A percentile compares a stretch with the other conserved stretches of the same genome.
Evolutionary conservation across 129 eudicot genomes (phyloP).

Genomic region (Escallonia rubra): DNA sequence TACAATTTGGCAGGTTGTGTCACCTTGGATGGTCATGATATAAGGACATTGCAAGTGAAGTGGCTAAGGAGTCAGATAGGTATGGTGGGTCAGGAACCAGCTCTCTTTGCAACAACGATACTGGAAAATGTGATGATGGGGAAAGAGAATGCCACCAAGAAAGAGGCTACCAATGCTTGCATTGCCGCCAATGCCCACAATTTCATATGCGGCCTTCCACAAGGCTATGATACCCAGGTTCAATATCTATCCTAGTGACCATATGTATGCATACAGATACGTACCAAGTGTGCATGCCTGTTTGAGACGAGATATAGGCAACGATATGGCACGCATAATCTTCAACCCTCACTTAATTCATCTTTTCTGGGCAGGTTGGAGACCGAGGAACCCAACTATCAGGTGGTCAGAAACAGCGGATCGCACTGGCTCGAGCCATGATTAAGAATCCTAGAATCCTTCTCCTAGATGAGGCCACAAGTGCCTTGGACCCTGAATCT

Average conservation of each 20-base stretch:
- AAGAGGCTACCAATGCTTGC: conserved; percentile 69
- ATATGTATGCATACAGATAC: neutral
- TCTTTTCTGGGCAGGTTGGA: conserved; percentile 46
- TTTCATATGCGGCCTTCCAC: conserved; percentile 60
- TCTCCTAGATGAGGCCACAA: conserved; percentile 77
- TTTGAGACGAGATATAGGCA: too few relatives aligned
- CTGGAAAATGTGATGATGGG: conserved; percentile 86
- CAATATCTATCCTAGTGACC: neutral
- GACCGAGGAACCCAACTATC: conserved; percentile 80
- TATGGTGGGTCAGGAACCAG: conserved; percentile 95
- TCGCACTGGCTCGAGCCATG: conserved; percentile 86
- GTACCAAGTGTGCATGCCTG: too few relatives aligned
- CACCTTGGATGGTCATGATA: conserved; percentile 73
- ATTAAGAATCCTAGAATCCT: conserved; percentile 79
- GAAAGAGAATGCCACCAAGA: conserved; percentile 66
- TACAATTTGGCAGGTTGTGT: conserved; percentile 42
- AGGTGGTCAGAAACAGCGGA: conserved; percentile 79
- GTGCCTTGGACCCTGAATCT: conserved; percentile 79
- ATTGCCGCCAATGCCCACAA: conserved; percentile 72
- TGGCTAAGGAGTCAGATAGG: conserved; percentile 89
- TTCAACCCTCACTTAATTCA: neutral
- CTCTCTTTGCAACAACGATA: conserved; percentile 59
- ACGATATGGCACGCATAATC: neutral
- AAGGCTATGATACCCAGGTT: conserved; percentile 63
- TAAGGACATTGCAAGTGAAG: conserved; percentile 68